These are phyloP conservation scores for Coccomyxa sp. DNA, from an alignment of 139 green algal genomes.

Conservation along the genomic window DNA sequence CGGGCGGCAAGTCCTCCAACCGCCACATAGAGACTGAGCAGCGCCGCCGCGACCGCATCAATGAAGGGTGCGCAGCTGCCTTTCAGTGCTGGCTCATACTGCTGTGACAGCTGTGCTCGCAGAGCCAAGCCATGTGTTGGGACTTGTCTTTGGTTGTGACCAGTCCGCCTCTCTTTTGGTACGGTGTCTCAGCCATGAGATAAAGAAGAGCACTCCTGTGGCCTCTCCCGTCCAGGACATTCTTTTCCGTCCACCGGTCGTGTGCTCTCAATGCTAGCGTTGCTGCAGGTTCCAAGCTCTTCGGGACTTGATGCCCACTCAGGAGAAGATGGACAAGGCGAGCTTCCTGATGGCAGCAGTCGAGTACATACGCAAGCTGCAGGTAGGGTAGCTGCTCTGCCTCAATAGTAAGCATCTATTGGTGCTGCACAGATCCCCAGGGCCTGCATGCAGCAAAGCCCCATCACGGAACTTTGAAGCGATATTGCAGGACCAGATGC, in stretches of 20 bases:
- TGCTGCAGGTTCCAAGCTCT: slow-evolving; percentile 22
- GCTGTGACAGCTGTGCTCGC: not conserved
- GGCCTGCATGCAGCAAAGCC: too few species aligned
- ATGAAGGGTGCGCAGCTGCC: slow-evolving; percentile 10
- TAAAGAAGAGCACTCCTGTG: too few species aligned
- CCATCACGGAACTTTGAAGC: too few species aligned
- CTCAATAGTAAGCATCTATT: too few species aligned
- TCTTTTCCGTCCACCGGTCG: too few species aligned
- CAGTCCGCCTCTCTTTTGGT: not conserved
- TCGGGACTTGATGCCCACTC: slow-evolving; percentile 21
- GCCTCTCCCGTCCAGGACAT: too few species aligned
- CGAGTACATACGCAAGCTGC: slow-evolving; percentile 25
- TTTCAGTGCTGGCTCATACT: not conserved
- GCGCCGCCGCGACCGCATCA: slow-evolving; percentile 24
- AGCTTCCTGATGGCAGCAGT: slow-evolving; percentile 18
- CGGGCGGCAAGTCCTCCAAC: not conserved
- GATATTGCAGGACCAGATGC: slow-evolving; percentile 19
- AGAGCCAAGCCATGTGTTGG: not conserved
- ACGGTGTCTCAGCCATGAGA: too few species aligned
- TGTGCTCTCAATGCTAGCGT: too few species aligned
- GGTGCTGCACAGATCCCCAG: too few species aligned
- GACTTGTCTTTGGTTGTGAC: not conserved
- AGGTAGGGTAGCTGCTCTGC: too few species aligned
- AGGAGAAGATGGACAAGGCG: slow-evolving; percentile 29
- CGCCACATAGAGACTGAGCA: slow-evolving; percentile 22